Conservation (phyloP, 2,329 filamentous ascomycete genomes). For the Xylaria sp. region DNA sequence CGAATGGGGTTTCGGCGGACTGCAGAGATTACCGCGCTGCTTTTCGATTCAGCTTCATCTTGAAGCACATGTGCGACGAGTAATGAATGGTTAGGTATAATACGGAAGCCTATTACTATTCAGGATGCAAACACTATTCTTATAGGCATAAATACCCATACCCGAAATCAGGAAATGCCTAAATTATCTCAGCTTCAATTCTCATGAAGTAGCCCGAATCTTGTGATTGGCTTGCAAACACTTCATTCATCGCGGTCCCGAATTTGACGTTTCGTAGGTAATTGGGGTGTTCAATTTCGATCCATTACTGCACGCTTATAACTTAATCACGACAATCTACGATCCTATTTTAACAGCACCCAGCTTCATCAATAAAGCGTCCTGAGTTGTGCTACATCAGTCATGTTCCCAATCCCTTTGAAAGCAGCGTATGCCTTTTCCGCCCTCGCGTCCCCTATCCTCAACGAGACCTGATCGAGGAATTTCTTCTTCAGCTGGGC, state of each 20-base stretch:
- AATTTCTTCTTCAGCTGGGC: constrained; percentile 62
- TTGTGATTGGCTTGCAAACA: not conserved
- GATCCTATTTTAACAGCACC: not conserved
- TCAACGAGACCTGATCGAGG: constrained; percentile 56
- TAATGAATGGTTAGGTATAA: constrained; percentile 4
- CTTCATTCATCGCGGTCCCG: not conserved
- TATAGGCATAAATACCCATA: not conserved
- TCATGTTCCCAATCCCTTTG: constrained; percentile 49
- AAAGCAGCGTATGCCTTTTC: constrained; percentile 51
- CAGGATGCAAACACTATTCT: not conserved
- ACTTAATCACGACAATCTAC: not conserved
- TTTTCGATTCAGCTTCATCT: constrained; percentile 5
- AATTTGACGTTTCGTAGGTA: not conserved
- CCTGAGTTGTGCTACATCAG: constrained; percentile 44
- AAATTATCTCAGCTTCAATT: not conserved
- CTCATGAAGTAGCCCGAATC: not conserved
- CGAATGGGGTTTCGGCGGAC: not conserved
- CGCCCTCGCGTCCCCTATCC: constrained; percentile 54
- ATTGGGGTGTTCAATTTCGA: not conserved
- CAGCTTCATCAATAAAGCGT: constrained; percentile 29
- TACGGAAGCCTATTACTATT: not conserved
- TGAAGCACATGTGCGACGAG: not conserved
- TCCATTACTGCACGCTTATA: not conserved
- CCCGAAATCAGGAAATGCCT: not conserved
- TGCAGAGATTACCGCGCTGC: not conserved